Conservation (phyloP, 2,329 filamentous ascomycete species). For the Fusarium sp. region DNA sequence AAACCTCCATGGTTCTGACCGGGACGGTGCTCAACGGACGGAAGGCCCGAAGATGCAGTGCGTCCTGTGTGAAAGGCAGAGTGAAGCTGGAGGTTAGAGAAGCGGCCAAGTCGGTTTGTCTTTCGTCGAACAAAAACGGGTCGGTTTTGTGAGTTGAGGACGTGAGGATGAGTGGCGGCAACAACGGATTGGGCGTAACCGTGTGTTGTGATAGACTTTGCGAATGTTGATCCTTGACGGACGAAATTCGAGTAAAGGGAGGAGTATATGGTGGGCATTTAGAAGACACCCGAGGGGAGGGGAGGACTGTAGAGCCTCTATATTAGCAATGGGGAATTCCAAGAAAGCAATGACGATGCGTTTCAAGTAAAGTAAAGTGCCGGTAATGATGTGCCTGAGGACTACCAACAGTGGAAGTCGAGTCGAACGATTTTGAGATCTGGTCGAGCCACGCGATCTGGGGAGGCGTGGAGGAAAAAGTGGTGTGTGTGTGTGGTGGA, state of each 20-base stretch:
- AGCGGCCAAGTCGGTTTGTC: conserved; percentile 64
- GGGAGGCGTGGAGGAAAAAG: conserved; percentile 33
- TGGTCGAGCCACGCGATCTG: conserved; percentile 44
- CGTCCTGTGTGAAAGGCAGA: conserved; percentile 78
- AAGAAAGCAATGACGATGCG: conserved; percentile 4
- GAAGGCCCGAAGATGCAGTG: conserved; percentile 59
- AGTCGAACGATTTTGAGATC: conserved; percentile 47
- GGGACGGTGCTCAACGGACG: conserved; percentile 63
- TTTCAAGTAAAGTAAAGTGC: conserved; percentile 14
- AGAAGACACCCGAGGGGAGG: conserved; percentile 74
- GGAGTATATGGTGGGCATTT: conserved; percentile 86
- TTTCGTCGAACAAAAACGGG: conserved; percentile 70
- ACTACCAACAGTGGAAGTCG: conserved; percentile 27
- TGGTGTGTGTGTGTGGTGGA: conserved; percentile 32
- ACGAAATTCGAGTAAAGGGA: conserved; percentile 83
- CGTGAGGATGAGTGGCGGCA: conserved; percentile 86
- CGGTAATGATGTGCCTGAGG: conserved; percentile 37
- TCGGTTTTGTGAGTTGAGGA: conserved; percentile 77
- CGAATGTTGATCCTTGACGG: conserved; percentile 86
- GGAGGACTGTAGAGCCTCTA: conserved; percentile 56
- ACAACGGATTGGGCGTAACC: conserved; percentile 98
- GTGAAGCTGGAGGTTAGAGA: conserved; percentile 71
- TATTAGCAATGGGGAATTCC: conserved; percentile 42
- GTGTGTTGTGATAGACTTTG: conserved; percentile 95
- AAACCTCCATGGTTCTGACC: conserved; percentile 71